These are phyloP conservation scores for Yamadazyma sp. DNA, from an alignment of 1,139 yeast species.

Conservation along the genomic window DNA sequence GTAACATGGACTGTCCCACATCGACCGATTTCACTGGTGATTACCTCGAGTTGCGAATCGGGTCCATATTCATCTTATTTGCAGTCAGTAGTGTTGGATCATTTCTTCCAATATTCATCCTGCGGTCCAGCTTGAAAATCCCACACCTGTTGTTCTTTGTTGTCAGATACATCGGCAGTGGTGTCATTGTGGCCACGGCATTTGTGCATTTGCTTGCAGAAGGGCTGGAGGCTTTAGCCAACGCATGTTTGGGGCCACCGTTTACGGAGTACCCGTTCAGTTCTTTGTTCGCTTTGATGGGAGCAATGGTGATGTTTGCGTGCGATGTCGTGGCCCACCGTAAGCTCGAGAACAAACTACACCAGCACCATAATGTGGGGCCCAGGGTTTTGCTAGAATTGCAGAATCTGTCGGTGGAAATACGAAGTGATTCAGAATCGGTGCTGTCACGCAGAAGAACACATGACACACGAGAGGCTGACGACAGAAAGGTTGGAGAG, in stretches of 20 bases:
- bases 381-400: neutral
- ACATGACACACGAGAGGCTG: neutral
- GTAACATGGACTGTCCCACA: slow-evolving; percentile 10
- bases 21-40: slow-evolving; percentile 24
- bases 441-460: neutral
- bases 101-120: slow-evolving; percentile 30
- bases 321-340: slow-evolving; percentile 29
- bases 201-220: slow-evolving; percentile 36
- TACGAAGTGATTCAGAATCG: neutral
- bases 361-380: slow-evolving; percentile 1
- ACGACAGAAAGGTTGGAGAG: slow-evolving; percentile 8
- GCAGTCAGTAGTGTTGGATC: slow-evolving; percentile 33
- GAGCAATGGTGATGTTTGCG: slow-evolving; percentile 30
- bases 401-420: neutral
- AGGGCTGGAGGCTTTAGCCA: slow-evolving; percentile 22
- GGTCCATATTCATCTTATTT: slow-evolving; percentile 31
- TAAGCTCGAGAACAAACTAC: slow-evolving; percentile 16
- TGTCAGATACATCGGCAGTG: slow-evolving; percentile 31
- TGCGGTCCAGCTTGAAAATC: slow-evolving; percentile 18
- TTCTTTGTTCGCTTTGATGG: slow-evolving; percentile 33
- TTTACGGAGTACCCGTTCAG: slow-evolving; percentile 36
- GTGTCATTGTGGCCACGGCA: slow-evolving; percentile 38
- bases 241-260: slow-evolving; percentile 30
- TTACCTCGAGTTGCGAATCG: slow-evolving; percentile 25
- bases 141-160: slow-evolving; percentile 29